These are phyloP conservation scores for Zea luxurians DNA, from an alignment of 176 grass and related monocot species.

Conservation along the genomic window DNA sequence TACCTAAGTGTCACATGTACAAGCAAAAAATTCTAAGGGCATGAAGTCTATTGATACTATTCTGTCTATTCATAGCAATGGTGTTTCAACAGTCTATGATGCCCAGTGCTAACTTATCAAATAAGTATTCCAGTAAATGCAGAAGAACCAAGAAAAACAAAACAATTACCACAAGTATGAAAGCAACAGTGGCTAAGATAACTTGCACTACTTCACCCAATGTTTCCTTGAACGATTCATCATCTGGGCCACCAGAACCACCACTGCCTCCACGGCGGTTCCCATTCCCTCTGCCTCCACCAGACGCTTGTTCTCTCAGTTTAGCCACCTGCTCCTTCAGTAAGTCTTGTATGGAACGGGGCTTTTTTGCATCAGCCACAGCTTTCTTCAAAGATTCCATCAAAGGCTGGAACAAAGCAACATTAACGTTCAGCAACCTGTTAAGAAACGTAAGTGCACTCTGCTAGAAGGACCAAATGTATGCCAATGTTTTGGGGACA, in stretches of 20 bases:
- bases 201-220: constrained; percentile 87
- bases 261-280: constrained; percentile 57
- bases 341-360: constrained; percentile 61
- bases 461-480: constrained; percentile 19
- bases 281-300: constrained; percentile 63
- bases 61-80: background rate
- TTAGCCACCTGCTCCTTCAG: constrained; percentile 63
- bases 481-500: constrained; percentile 25
- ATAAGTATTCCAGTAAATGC: constrained; percentile 10
- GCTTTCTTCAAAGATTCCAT: constrained; percentile 87
- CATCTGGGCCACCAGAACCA: constrained; percentile 56
- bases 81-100: constrained; percentile 10
- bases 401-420: constrained; percentile 58
- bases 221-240: constrained; percentile 75
- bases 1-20: constrained; percentile 1
- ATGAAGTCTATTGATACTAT: constrained; percentile 2
- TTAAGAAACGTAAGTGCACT: background rate
- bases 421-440: constrained; percentile 22
- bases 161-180: constrained; percentile 84
- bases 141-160: constrained; percentile 17
- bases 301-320: constrained; percentile 57
- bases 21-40: background rate
- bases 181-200: constrained; percentile 68
- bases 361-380: constrained; percentile 61
- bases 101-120: constrained; percentile 9